A percentile compares a stretch with the other conserved stretches of the same genome.
Conservation (phyloP, 2,329 filamentous ascomycete genomes). For the Pseudogymnoascus sp. region DNA sequence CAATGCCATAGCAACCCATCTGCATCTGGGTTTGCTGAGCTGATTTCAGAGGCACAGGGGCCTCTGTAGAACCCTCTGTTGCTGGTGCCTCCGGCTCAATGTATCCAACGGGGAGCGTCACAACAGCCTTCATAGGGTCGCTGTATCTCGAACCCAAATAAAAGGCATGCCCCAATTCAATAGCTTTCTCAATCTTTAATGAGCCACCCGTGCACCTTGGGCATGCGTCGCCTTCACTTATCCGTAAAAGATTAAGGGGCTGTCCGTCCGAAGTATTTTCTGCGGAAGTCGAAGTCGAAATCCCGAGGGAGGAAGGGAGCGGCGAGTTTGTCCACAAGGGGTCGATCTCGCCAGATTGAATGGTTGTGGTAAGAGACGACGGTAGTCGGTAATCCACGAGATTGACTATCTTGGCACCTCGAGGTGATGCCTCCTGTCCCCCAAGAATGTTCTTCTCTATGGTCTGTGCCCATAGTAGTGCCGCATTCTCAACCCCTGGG, state of each 20-base stretch:
- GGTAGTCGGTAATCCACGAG: constrained; percentile 31
- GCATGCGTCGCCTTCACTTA: constrained; percentile 62
- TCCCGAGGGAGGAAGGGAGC: not conserved
- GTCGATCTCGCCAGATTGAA: constrained; percentile 10
- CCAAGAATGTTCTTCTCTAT: not conserved
- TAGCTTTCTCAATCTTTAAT: constrained; percentile 60
- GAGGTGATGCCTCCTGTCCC: not conserved
- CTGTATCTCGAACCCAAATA: constrained; percentile 87
- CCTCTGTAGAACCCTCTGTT: not conserved
- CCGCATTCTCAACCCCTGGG: constrained; percentile 54
- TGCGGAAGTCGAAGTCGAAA: constrained; percentile 19
- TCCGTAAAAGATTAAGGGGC: constrained; percentile 55
- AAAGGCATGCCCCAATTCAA: constrained; percentile 94
- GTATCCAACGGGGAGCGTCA: constrained; percentile 37
- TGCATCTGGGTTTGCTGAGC: constrained; percentile 51
- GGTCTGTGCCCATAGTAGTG: constrained; percentile 41
- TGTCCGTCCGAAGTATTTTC: constrained; percentile 31
- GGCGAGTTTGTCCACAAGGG: constrained; percentile 17
- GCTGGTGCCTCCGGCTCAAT: not conserved
- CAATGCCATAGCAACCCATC: constrained; percentile 97
- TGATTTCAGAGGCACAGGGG: not conserved
- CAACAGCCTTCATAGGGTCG: constrained; percentile 57
- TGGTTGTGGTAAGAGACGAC: constrained; percentile 6
- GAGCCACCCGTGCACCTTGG: constrained; percentile 57
- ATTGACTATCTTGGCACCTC: constrained; percentile 26